These are phyloP conservation scores for Fraxinus platypoda DNA, from an alignment of 305 asterid species.

Conservation along the genomic window DNA sequence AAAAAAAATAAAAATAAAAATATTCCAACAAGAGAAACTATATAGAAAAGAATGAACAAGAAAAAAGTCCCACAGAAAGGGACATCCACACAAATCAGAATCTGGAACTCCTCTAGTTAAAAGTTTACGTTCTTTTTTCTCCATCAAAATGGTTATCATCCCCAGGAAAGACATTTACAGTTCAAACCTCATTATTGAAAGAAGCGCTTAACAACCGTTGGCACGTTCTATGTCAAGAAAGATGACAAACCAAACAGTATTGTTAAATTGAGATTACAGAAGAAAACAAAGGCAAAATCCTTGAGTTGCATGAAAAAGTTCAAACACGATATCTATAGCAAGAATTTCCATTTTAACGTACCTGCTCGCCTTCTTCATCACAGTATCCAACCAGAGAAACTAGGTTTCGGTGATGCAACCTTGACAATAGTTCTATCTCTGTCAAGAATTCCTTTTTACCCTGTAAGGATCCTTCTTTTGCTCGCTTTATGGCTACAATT, in stretches of 20 bases:
- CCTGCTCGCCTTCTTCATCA: conserved; percentile 48
- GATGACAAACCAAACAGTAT: background rate
- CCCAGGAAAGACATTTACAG: background rate
- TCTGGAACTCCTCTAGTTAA: background rate
- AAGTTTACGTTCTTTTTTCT: background rate
- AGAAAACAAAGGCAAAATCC: background rate
- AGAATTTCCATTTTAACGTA: conserved; percentile 9
- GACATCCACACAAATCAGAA: background rate
- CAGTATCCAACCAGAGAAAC: conserved; percentile 48
- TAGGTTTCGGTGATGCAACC: conserved; percentile 53
- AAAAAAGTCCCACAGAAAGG: background rate
- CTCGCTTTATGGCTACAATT: conserved; percentile 48
- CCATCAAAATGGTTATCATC: background rate
- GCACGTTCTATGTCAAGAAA: background rate
- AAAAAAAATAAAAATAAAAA: background rate
- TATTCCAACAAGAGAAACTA: background rate
- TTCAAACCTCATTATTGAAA: background rate
- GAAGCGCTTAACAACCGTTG: background rate
- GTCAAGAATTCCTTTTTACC: conserved; percentile 52
- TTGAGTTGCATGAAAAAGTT: background rate
- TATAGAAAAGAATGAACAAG: background rate
- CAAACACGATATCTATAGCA: background rate
- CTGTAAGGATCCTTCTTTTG: conserved; percentile 49
- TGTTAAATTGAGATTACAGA: background rate
- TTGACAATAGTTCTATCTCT: conserved; percentile 47